Conservation (phyloP, 1,284 basidiomycete species). For the Trichosporon sp. region DNA sequence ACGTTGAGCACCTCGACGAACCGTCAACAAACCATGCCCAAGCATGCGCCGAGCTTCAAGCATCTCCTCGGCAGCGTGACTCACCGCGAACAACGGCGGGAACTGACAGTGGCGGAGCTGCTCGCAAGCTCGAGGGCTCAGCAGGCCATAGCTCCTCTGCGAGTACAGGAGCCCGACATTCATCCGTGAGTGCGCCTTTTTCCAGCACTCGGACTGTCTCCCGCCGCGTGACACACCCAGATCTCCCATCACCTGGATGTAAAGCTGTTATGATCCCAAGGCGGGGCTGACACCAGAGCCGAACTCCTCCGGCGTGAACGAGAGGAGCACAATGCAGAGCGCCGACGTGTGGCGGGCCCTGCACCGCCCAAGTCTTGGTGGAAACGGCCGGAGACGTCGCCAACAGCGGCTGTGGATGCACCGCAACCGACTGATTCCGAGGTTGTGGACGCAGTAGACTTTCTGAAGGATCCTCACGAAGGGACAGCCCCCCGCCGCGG, state of each 20-base stretch:
- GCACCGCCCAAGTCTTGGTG: conserved; percentile 50
- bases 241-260: too few relatives aligned
- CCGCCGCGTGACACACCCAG: too few relatives aligned
- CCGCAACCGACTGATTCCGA: not conserved
- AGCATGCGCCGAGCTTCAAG: conserved; percentile 51
- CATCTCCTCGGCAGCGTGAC: conserved; percentile 37
- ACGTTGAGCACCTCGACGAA: not conserved
- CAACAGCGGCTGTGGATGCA: not conserved
- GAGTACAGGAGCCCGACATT: conserved; percentile 28
- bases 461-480: not conserved
- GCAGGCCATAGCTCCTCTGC: conserved; percentile 15
- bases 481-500: not conserved
- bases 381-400: not conserved
- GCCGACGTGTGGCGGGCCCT: conserved; percentile 45
- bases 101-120: conserved; percentile 41
- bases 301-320: conserved; percentile 43
- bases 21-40: conserved; percentile 40
- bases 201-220: not conserved
- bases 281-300: conserved; percentile 34
- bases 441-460: conserved; percentile 14
- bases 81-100: conserved; percentile 29
- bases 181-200: conserved; percentile 41
- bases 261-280: not conserved
- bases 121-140: conserved; percentile 34
- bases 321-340: conserved; percentile 37